Conservation (phyloP, 805 yeast genomes). For the Monosporozyma aquatica region DNA sequence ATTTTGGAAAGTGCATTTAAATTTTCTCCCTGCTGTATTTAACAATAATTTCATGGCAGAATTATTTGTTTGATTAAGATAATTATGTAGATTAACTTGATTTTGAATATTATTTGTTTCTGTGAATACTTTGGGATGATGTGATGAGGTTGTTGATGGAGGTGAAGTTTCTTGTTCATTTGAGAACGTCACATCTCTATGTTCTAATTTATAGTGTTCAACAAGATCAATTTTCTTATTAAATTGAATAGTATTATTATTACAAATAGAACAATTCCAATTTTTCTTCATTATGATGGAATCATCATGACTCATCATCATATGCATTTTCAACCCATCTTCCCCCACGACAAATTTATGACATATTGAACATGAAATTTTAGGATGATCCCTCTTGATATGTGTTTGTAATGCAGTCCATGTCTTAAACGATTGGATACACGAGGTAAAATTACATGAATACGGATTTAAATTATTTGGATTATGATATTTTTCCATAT, state of each 20-base stretch:
- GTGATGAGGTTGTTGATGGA: too few relatives aligned
- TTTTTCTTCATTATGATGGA: conserved; percentile 40
- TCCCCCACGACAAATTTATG: conserved; percentile 66
- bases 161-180: too few relatives aligned
- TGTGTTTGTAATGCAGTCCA: conserved; percentile 72
- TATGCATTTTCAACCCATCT: conserved; percentile 61
- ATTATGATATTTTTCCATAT: conserved; percentile 57
- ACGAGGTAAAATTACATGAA: conserved; percentile 55
- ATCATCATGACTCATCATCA: conserved; percentile 61
- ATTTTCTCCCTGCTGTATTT: conserved; percentile 30
- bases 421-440: conserved; percentile 51
- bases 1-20: conserved; percentile 40
- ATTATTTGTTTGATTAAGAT: conserved; percentile 13
- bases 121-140: too few relatives aligned
- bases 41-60: conserved; percentile 26
- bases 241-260: conserved; percentile 35
- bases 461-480: conserved; percentile 32
- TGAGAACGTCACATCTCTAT: conserved; percentile 10
- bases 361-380: conserved; percentile 54
- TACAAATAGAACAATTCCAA: conserved; percentile 60
- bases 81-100: conserved; percentile 21
- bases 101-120: conserved; percentile 15
- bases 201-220: conserved; percentile 49
- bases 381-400: conserved; percentile 63
- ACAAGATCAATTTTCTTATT: conserved; percentile 48